Base-by-base conservation (phyloP, 352 stramenopile genomes). In the Sclerospora graminicola region DNA sequence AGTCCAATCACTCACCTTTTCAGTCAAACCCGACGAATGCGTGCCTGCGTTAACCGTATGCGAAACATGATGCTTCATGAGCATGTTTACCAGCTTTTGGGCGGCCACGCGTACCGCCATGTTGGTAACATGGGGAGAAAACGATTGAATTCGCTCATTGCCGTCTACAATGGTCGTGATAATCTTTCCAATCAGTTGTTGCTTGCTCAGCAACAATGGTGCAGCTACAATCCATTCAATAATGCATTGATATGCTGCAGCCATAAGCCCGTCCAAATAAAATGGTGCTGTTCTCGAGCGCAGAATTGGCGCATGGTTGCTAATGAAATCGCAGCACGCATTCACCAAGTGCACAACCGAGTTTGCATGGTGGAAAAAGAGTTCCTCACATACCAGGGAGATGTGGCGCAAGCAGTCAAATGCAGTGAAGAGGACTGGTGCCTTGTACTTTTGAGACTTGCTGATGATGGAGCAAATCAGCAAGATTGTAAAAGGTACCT, bases 21-120 rank as follows among this genome's bases (percentile, higher is more conserved):
- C 77, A 40, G 69, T 84, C 20, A 86, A 35, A 4, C 54, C 45
- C 1, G 61, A 75, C 1, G 66, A 82, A 8, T 69, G 61, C 6
- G 63, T 60, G 1, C 47, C 63, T 35, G 58, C 56, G 11, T 63
- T 64, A 39, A 71, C 66, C 0, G 68, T 66, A 39, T 82, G 67
- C 1, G 74, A 75, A n/a, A 81, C 66, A 45, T 93, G 81, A 45
- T 90, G 78, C 48, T 93, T 93, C 69, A 93, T 85, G 24, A 93
- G 51, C 70, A 87, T 89, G 42, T 82, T 87, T 11, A 89, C 60
- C 8, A 93, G 44, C 39, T 87, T 82, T 44, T 89, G 76, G 7
- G 81, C 79, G 28, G 78, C 74, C 27, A 85, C 70, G 2, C 78
- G 81, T 8, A 83, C 73, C 6, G 73, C 65, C 45, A 76, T 54